Conservation (phyloP, 208 protist genomes). For the Herpetomonas muscarum region DNA sequence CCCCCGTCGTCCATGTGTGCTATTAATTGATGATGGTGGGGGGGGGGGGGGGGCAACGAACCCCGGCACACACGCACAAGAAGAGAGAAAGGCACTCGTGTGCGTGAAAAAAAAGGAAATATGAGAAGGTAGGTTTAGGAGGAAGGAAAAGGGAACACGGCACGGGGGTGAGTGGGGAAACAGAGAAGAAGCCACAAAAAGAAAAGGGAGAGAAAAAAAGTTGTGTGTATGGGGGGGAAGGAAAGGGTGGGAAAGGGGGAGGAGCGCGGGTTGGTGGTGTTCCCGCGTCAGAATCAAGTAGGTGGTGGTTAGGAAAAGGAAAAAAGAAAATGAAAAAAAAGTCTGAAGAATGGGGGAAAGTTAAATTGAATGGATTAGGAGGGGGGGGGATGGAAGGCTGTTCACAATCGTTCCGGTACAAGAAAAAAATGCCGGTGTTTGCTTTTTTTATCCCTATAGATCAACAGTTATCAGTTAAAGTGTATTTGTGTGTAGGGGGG, state of each 20-base stretch:
- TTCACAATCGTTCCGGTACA: neutral
- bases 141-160: neutral
- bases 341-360: slow-evolving; percentile 3
- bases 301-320: slow-evolving; percentile 1
- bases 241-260: neutral
- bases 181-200: slow-evolving; percentile 1
- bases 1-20: neutral
- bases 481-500: neutral
- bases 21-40: neutral
- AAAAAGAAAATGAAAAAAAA: slow-evolving; percentile 7
- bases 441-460: neutral
- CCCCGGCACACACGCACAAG: neutral
- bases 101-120: neutral
- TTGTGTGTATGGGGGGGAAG: neutral
- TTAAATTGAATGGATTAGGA: neutral
- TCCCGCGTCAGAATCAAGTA: no score
- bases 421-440: neutral
- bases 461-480: neutral
- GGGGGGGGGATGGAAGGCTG: neutral
- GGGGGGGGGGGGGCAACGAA: neutral
- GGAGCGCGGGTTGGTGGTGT: no score
- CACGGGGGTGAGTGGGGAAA: neutral
- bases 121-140: neutral
- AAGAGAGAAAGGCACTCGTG: slow-evolving; percentile 6
- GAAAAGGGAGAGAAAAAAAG: slow-evolving; percentile 14